Evolutionary conservation across 164 flowering plant species (phyloP).

Genomic region (Stephania cephalantha): DNA sequence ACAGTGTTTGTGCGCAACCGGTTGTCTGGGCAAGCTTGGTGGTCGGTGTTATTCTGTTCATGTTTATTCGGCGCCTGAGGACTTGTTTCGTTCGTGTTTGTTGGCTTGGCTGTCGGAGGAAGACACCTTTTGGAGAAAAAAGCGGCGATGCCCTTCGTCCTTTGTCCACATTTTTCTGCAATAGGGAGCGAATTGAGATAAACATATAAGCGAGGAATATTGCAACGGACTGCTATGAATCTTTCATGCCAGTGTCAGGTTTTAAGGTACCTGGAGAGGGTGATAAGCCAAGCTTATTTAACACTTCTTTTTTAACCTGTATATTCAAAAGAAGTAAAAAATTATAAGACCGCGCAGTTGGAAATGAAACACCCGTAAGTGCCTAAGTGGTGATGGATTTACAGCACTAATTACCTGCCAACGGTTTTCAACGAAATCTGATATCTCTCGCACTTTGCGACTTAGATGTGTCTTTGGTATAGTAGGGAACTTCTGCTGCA

Average conservation of each 20-base stretch:
- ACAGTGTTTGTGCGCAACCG: neutral
- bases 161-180: constrained; percentile 36
- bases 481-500: constrained; percentile 57
- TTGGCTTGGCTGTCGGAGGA: constrained; percentile 44
- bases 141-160: constrained; percentile 45
- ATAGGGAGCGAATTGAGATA: neutral
- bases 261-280: constrained; percentile 54
- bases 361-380: neutral
- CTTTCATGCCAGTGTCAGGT: neutral
- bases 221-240: too few relatives aligned
- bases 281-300: constrained; percentile 57
- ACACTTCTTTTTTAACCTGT: constrained; percentile 78
- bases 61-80: constrained; percentile 30
- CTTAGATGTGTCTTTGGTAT: constrained; percentile 51
- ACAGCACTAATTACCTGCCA: constrained; percentile 60
- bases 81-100: constrained; percentile 27
- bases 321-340: constrained; percentile 1
- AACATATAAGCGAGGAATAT: neutral
- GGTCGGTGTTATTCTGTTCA: neutral
- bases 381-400: neutral
- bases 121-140: constrained; percentile 79
- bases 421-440: constrained; percentile 67
- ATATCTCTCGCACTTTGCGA: constrained; percentile 73
- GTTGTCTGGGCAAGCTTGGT: constrained; percentile 1
- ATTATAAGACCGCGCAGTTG: neutral